Base-by-base conservation (phyloP, 2,329 filamentous ascomycete species). In the Neofusicoccum kwambonambiense region DNA sequence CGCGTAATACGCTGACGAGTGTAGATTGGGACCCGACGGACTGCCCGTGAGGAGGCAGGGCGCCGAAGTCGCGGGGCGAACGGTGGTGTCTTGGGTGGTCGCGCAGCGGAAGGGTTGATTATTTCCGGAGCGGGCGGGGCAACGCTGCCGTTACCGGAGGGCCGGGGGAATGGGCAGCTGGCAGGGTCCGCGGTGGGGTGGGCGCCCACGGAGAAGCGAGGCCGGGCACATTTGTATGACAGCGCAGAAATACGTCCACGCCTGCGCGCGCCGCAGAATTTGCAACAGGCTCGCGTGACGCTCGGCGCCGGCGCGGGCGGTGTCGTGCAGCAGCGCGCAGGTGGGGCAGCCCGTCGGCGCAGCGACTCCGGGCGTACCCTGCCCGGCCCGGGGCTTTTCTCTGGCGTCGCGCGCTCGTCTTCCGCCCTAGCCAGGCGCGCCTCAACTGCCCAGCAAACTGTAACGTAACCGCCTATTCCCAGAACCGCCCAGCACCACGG, bases 21-120 rank as follows among this genome's bases (percentile, higher is more conserved):
- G 47, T 68, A 79, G 78, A 80, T 69, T 80, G 78, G 79, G 81
- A 83, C 72, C 81, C 81, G 67, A 83, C 81, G 22, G 75, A 80
- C 72, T 73, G 71, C 56, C 71, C 72, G 62, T 78, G 69, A 69
- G 42, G 9, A 41, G 34, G n/a, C 45, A 12, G 62, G 31, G 42
- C 44, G 47, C 58, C 44, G 58, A 62, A 47, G 42, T 60, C 56
- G 58, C 58, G 58, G 27, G 49, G 61, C 27, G 39, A 11, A 2
- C 5, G 39, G 22, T 15, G 49, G 47, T 17, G 39, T 27, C 35
- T 49, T 42, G 7, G 22, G 39, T 45, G 42, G 22, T 41, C 6
- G 41, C 9, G 34, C 17, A 27, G 58, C 39, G 45, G 45, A 41
- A 11, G 45, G 35, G 58, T 4, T 39, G 37, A 62, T 42, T 51